Base-by-base conservation (phyloP, 129 eudicot genomes). In the Deinandra increscens region DNA sequence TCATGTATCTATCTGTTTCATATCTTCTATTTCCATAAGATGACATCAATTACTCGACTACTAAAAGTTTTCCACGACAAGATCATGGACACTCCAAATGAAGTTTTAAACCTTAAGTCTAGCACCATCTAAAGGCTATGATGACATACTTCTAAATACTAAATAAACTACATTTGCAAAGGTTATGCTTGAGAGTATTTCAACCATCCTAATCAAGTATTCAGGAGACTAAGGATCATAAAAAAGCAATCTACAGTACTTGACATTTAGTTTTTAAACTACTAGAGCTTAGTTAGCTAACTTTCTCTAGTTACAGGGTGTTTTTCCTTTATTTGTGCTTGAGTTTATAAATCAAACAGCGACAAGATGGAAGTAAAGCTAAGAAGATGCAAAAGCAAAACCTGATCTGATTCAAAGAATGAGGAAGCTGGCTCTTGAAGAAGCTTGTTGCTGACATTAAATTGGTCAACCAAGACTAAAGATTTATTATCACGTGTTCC, bases 391-490 rank as follows among this genome's bases (percentile, higher is more conserved):
- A 60, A 43, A 72, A 18, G 56, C 46, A 69, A 33, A 61, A 85
- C 95, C 91, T 86, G 84, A 74, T 85, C 83, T 33, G 62, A 71
- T 60, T 79, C 68, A 51, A 48, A 66, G 73, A 84, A 85, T 38
- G 83, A 78, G 26, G 79, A 80, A 64, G 78, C 67, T 19, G 79
- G 75, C 60, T 51, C 79, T 67, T 72, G 80, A 82, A 80, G 79
- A 66, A 69, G 78, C 37, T 79, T 78, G 65, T 68, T 68, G 82
- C 85, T 83, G 76, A 76, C 87, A 84, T 82, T 83, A 70, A 86
- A 83, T 45, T 71, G 79, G 45, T 83, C 77, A 59, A 71, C 71
- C 75, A 78, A 80, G 48, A 71, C 54, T 19, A 69, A 74, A 70
- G 71, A 67, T 74, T 81, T 70, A 38, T 63, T 66, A 26, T 69